A percentile compares a stretch with the other conserved stretches of the same genome.
Evolutionary conservation across 192 early-diverging fungal species (phyloP).

Genomic region (Coemansia sp.): DNA sequence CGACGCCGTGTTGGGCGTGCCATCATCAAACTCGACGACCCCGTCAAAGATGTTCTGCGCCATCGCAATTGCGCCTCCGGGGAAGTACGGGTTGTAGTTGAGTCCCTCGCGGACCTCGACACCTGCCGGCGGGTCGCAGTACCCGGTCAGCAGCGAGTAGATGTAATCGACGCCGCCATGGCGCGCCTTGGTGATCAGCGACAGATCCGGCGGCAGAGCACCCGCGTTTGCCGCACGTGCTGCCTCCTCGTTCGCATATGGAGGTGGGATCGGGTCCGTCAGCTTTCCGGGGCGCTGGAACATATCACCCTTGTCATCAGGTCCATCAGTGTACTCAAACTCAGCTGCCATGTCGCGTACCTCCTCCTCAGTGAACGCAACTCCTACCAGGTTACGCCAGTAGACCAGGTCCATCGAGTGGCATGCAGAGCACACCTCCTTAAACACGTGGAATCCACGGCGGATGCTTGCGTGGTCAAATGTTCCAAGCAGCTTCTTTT

Average conservation of each 20-base stretch:
- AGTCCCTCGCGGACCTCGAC: conserved; percentile 91
- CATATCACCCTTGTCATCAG: conserved; percentile 88
- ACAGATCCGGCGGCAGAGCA: conserved; percentile 93
- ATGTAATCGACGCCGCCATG: conserved; percentile 95
- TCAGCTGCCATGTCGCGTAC: conserved; percentile 92
- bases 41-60: conserved; percentile 92
- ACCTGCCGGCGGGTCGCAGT: conserved; percentile 92
- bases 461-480: conserved; percentile 95
- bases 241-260: conserved; percentile 97
- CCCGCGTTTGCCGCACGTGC: conserved; percentile 95
- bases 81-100: conserved; percentile 99
- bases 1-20: conserved; percentile 90
- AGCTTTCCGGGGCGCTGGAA: conserved; percentile 94
- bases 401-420: conserved; percentile 93
- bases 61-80: conserved; percentile 96
- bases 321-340: conserved; percentile 89
- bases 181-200: conserved; percentile 90
- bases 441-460: conserved; percentile 98
- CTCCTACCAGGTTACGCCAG: conserved; percentile 95
- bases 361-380: conserved; percentile 90
- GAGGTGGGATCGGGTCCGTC: conserved; percentile 84
- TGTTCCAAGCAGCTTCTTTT: conserved; percentile 75
- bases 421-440: conserved; percentile 96
- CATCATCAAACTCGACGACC: conserved; percentile 94
- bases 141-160: conserved; percentile 93